Conservation (phyloP, 1,139 yeast genomes). For the Taphrina flavorubra region DNA sequence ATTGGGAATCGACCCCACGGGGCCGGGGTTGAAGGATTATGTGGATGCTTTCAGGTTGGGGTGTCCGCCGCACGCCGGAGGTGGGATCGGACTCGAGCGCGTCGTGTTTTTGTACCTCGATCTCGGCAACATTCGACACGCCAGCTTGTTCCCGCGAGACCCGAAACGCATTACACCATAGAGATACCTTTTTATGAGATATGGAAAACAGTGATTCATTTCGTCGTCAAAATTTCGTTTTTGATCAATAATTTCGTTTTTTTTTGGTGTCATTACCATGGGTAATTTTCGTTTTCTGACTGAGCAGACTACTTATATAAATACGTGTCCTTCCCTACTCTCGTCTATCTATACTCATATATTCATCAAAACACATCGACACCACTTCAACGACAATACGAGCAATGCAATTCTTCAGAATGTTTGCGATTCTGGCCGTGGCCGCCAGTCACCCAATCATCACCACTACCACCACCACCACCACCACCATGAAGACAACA, state of each 20-base stretch:
- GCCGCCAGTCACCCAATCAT: not conserved
- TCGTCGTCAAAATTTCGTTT: not conserved
- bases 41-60: slow-evolving; percentile 92
- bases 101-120: slow-evolving; percentile 98
- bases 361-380: not conserved
- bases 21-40: slow-evolving; percentile 86
- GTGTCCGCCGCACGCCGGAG: slow-evolving; percentile 99
- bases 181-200: not conserved
- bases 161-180: slow-evolving; percentile 88
- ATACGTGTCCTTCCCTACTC: not conserved
- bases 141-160: slow-evolving; percentile 98
- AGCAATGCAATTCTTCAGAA: not conserved
- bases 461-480: not conserved
- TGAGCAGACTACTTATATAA: too few species aligned
- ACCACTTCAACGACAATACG: not conserved
- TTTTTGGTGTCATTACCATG: not conserved
- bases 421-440: not conserved
- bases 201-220: not conserved
- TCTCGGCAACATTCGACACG: slow-evolving; percentile 95
- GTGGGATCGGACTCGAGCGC: slow-evolving; percentile 98
- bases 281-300: too few species aligned
- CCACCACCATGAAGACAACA: not conserved
- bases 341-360: not conserved
- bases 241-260: not conserved
- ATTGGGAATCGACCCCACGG: slow-evolving; percentile 80